phyloP scores from a whole-genome alignment of 2,329 filamentous ascomycete genomes.

The Alternaria gaisen region DNA sequence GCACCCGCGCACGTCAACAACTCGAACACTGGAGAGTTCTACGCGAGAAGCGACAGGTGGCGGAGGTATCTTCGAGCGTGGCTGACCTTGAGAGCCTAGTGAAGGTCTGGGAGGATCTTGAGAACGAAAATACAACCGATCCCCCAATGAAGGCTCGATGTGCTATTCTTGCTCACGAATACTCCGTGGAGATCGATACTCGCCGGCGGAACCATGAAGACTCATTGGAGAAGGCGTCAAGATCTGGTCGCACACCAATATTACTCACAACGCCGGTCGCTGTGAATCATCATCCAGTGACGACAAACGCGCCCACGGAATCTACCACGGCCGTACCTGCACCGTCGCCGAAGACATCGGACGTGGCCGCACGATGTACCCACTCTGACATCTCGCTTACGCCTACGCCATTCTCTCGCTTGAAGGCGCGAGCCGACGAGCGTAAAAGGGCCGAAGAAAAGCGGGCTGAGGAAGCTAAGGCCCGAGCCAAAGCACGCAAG shows the following conservation, averaged over 20 bases:
- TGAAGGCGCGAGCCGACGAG: not conserved
- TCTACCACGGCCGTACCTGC: not conserved
- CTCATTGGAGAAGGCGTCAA: slow-evolving; percentile 22
- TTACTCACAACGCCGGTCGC: slow-evolving; percentile 1
- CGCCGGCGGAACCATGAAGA: slow-evolving; percentile 20
- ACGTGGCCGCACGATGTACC: not conserved
- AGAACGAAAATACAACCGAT: slow-evolving; percentile 17
- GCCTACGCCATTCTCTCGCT: not conserved
- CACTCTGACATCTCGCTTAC: not conserved
- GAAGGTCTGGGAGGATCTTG: slow-evolving; percentile 25
- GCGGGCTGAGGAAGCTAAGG: slow-evolving; percentile 1
- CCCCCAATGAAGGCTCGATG: slow-evolving; percentile 21
- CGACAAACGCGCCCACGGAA: slow-evolving; percentile 4
- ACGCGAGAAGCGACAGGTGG: slow-evolving; percentile 19
- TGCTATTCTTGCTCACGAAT: slow-evolving; percentile 22
- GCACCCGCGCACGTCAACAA: slow-evolving; percentile 18
- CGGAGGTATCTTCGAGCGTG: slow-evolving; percentile 16
- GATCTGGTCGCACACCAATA: slow-evolving; percentile 4
- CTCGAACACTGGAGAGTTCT: slow-evolving; percentile 22
- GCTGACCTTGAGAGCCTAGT: slow-evolving; percentile 19
- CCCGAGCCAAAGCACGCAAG: slow-evolving; percentile 10
- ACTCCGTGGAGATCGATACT: slow-evolving; percentile 22
- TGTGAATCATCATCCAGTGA: not conserved
- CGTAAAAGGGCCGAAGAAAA: slow-evolving; percentile 11
- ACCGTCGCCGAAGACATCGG: not conserved